Evolutionary conservation across 345 rosid species (phyloP).

Genomic region (Erysimum cheiranthoides): DNA sequence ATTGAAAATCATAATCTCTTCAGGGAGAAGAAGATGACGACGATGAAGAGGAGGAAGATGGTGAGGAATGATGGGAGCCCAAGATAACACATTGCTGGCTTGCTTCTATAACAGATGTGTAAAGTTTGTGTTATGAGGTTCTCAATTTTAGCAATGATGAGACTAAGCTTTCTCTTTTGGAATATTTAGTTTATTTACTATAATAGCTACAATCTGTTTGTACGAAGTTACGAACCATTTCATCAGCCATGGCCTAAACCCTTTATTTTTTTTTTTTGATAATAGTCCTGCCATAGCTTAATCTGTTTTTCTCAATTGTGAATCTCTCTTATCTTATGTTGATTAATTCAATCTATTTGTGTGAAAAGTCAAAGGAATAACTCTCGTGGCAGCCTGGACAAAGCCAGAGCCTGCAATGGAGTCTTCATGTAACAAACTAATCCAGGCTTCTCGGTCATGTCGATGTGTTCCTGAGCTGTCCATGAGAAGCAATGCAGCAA

Average conservation of each 20-base stretch:
- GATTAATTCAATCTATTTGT: neutral
- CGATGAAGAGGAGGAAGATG: slow-evolving; percentile 38
- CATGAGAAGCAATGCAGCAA: slow-evolving; percentile 50
- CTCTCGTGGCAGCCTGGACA: slow-evolving; percentile 39
- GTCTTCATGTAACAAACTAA: slow-evolving; percentile 48
- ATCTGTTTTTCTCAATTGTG: neutral
- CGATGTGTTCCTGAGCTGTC: slow-evolving; percentile 3
- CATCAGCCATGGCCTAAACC: slow-evolving; percentile 22
- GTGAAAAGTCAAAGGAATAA: slow-evolving; percentile 22
- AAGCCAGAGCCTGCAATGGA: slow-evolving; percentile 43
- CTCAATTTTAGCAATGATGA: slow-evolving; percentile 36
- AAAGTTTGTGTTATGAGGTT: slow-evolving; percentile 45
- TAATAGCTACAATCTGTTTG: slow-evolving; percentile 37
- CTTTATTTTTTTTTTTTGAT: too few species aligned
- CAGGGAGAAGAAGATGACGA: slow-evolving; percentile 37
- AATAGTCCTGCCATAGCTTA: slow-evolving; percentile 9
- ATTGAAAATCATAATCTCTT: neutral
- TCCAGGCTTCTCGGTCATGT: slow-evolving; percentile 41
- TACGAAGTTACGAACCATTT: slow-evolving; percentile 33
- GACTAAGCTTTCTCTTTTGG: slow-evolving; percentile 33
- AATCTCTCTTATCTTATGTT: neutral
- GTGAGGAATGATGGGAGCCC: slow-evolving; percentile 41
- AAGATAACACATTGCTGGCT: slow-evolving; percentile 24
- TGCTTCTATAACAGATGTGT: slow-evolving; percentile 40
- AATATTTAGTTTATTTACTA: slow-evolving; percentile 34